Evolutionary conservation across 2,329 filamentous ascomycete species (phyloP), one percentile per base, ranked within the genome.

Genomic region (Ophiostoma piceae): DNA sequence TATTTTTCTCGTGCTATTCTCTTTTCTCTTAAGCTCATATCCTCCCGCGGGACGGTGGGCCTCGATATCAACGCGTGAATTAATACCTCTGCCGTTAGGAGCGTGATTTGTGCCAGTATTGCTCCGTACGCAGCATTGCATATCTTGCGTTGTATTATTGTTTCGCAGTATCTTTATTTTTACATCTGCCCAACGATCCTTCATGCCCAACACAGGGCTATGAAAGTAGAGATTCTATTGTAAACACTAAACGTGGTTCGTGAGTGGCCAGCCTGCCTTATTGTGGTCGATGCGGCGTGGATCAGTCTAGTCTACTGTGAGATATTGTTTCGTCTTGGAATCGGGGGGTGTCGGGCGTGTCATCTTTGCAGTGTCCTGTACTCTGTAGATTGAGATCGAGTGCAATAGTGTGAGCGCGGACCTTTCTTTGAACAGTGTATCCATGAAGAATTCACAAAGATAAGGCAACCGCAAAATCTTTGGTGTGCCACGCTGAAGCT

Each of bases 101-200:
- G 43, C 43, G 14, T 47, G n/a, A 26, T 26, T 6, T 26, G 2
- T 43, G 11, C 39, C 3, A 35, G 35, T 43, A 54, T n/a, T 54
- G n/a, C 47, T 54, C 47, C 7, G 47, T 26, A 11, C 19, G 47
- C 1, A 54, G 47, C 41, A 16, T 43, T 43, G 41, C 41, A 43
- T 54, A 57, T 57, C 6, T 57, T 22, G 51, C 22, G 51, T 57
- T 26, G n/a, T 41, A 41, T 41, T 26, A 26, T 57, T 16, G n/a
- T 12, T 19, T n/a, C 43, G 43, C 14, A 19, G 41, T 19, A 14
- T 43, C 41, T 47, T 47, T 47, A 5, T 64, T 64, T 64, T 64
- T 64, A 64, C 9, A 64, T 37, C 26, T 64, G 60, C 60, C 60
- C 60, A 64, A 64, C 4, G 29, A 37, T 37, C 29, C 60, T 64